Conservation (phyloP, 257 asterid species). For the Linaria vulgaris region DNA sequence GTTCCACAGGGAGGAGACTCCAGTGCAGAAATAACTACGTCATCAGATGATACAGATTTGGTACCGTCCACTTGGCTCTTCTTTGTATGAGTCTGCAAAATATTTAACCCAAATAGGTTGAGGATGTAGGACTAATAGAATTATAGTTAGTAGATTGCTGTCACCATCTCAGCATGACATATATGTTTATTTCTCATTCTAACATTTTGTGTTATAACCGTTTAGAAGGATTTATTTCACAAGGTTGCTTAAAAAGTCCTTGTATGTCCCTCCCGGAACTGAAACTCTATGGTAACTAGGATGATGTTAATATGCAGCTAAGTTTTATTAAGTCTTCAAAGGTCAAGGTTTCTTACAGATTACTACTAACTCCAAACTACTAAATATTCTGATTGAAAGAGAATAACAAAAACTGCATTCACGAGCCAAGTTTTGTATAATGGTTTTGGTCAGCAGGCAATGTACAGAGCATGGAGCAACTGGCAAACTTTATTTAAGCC, state of each 20-base stretch:
- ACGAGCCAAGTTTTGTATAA: background rate
- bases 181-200: constrained; percentile 10
- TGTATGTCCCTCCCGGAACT: background rate
- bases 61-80: constrained; percentile 43
- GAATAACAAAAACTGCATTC: constrained; percentile 10
- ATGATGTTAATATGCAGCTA: background rate
- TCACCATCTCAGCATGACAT: constrained; percentile 23
- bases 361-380: constrained; percentile 2
- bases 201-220: constrained; percentile 1
- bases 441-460: constrained; percentile 4
- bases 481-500: background rate
- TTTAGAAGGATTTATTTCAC: constrained; percentile 11
- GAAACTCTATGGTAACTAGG: background rate
- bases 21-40: constrained; percentile 46
- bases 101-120: constrained; percentile 25
- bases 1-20: constrained; percentile 89
- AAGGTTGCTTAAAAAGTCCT: background rate
- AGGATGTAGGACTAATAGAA: constrained; percentile 17
- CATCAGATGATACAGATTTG: constrained; percentile 41
- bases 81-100: constrained; percentile 80
- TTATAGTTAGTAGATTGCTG: constrained; percentile 9
- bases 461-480: constrained; percentile 6
- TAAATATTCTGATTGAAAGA: constrained; percentile 1
- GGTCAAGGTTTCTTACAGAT: background rate
- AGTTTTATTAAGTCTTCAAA: background rate